Conservation (phyloP, 2,329 filamentous ascomycete genomes). For the Colletotrichum zoysiae region DNA sequence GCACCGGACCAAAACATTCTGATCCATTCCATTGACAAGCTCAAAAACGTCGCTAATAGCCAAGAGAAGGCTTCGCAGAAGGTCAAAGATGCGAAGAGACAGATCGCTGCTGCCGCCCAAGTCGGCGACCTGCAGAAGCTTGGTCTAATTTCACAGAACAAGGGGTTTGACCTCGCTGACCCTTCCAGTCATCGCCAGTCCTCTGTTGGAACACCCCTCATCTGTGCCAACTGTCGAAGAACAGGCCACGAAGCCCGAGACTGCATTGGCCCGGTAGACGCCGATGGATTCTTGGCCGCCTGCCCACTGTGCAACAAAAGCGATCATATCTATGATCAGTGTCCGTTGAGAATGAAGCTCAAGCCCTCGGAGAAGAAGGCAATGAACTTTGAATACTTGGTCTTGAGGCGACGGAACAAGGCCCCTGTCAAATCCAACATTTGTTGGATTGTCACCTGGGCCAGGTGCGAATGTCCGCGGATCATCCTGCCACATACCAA, state of each 20-base stretch:
- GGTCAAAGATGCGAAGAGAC: neutral
- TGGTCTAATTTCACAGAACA: neutral
- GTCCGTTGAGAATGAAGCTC: neutral
- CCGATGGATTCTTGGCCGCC: conserved; percentile 11
- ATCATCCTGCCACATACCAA: conserved; percentile 20
- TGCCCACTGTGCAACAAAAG: conserved; percentile 26
- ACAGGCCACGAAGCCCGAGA: conserved; percentile 14
- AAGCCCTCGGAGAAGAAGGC: neutral
- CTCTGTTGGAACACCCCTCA: neutral
- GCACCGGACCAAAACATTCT: neutral
- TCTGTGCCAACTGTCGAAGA: conserved; percentile 24
- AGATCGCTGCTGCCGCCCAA: neutral
- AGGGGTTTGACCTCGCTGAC: neutral
- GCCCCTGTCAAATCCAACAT: conserved; percentile 8
- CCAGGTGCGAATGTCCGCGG: neutral
- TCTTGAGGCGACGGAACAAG: conserved; percentile 18
- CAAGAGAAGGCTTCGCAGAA: neutral
- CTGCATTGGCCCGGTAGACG: conserved; percentile 28
- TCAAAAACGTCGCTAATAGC: neutral
- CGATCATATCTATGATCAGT: conserved; percentile 6
- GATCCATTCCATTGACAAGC: neutral
- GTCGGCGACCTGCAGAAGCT: neutral
- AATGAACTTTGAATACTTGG: conserved; percentile 19
- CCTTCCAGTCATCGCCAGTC: neutral
- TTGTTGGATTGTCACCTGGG: conserved; percentile 29